Conservation (phyloP, 805 yeast genomes). For the Pichia thaimueangensis region DNA sequence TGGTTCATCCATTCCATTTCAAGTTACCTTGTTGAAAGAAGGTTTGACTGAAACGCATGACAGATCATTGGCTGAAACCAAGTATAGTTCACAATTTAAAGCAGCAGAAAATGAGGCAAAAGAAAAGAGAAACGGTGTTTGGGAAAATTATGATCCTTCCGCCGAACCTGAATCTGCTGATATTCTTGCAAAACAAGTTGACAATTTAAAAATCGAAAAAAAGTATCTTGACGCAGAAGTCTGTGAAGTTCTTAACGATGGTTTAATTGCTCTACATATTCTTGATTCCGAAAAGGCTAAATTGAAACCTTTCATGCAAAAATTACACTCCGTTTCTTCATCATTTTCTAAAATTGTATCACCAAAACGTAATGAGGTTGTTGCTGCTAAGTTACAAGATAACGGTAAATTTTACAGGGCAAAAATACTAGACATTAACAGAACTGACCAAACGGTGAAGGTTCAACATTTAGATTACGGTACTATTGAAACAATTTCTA, state of each 20-base stretch:
- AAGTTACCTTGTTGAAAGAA: conserved; percentile 46
- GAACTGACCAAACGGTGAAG: conserved; percentile 35
- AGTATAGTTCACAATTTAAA: conserved; percentile 45
- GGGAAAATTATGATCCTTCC: conserved; percentile 53
- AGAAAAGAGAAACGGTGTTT: conserved; percentile 49
- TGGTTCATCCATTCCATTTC: conserved; percentile 49
- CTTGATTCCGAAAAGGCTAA: conserved; percentile 34
- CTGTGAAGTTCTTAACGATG: conserved; percentile 40
- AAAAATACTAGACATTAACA: conserved; percentile 41
- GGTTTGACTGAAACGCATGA: conserved; percentile 66
- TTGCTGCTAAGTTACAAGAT: conserved; percentile 47
- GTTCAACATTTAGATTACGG: conserved; percentile 63
- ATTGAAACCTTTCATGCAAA: conserved; percentile 39
- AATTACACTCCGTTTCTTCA: conserved; percentile 35
- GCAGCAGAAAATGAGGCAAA: conserved; percentile 63
- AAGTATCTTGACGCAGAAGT: conserved; percentile 47
- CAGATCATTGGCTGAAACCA: conserved; percentile 53
- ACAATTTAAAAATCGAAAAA: conserved; percentile 24
- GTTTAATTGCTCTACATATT: conserved; percentile 41
- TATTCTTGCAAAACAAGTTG: conserved; percentile 15
- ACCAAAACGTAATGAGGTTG: conserved; percentile 45
- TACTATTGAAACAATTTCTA: conserved; percentile 39
- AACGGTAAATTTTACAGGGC: conserved; percentile 57
- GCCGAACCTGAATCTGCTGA: conserved; percentile 26
- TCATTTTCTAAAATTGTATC: conserved; percentile 33